Percentiles rank a stretch among this genome's conserved stretches.
Conservation (phyloP, 257 asterid species). For the Prunella vulgaris region DNA sequence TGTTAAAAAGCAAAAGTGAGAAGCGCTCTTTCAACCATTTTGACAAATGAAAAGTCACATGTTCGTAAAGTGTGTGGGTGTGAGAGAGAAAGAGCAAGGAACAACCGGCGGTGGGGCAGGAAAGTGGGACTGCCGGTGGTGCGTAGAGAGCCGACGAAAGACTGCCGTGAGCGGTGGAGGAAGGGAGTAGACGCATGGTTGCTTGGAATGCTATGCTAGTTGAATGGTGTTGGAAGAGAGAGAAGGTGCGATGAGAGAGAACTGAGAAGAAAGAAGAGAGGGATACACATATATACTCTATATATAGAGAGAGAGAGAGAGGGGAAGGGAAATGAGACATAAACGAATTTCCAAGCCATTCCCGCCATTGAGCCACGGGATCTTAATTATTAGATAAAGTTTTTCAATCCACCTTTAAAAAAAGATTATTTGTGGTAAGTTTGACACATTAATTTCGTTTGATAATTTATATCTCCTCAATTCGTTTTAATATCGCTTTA, state of each 20-base stretch:
- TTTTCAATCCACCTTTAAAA: too few species aligned
- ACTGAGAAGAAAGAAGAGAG: neutral
- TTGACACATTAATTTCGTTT: too few species aligned
- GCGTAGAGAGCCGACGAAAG: neutral
- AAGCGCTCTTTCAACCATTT: neutral
- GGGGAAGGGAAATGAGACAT: constrained; percentile 43
- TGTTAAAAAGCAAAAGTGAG: too few species aligned
- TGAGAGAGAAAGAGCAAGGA: neutral
- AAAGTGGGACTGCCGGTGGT: neutral
- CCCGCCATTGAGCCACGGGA: constrained; percentile 57
- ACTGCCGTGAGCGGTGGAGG: constrained; percentile 25
- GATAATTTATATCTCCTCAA: too few species aligned
- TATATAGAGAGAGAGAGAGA: constrained; percentile 21
- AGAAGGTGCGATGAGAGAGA: neutral
- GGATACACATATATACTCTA: too few species aligned
- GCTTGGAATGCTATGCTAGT: too few species aligned
- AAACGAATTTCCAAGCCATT: constrained; percentile 52
- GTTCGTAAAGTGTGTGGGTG: neutral
- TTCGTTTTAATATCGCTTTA: too few species aligned
- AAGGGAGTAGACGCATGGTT: constrained; percentile 25
- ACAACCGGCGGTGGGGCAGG: constrained; percentile 31
- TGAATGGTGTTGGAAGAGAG: neutral
- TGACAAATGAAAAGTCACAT: neutral
- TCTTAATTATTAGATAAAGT: too few species aligned
- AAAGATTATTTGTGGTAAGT: constrained; percentile 27